Conservation (phyloP, 1,284 basidiomycete genomes). For the Boletus semigastroideus region DNA sequence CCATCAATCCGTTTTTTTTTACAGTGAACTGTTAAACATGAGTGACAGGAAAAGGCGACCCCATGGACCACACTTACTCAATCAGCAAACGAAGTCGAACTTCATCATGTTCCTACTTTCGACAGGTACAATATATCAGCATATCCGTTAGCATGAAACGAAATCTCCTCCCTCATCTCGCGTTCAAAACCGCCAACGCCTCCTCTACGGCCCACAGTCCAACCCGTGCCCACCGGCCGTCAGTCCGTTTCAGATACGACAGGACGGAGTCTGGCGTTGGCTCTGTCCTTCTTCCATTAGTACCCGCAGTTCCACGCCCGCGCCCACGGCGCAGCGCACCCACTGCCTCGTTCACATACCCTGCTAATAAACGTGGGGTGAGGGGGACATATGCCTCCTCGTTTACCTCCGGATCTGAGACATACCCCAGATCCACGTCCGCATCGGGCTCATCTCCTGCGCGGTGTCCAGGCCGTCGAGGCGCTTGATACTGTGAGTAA, state of each 20-base stretch:
- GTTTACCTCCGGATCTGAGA: slow-evolving; percentile 57
- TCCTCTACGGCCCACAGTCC: slow-evolving; percentile 63
- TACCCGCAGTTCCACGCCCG: slow-evolving; percentile 11
- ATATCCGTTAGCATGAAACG: not conserved
- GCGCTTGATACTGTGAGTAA: slow-evolving; percentile 25
- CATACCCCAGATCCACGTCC: slow-evolving; percentile 42
- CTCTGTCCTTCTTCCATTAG: slow-evolving; percentile 1
- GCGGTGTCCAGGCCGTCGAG: slow-evolving; percentile 7
- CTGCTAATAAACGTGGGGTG: slow-evolving; percentile 49
- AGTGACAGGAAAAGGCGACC: too few species aligned
- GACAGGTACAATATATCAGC: not conserved
- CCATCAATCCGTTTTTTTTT: too few species aligned
- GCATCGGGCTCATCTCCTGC: slow-evolving; percentile 11
- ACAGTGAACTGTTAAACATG: too few species aligned
- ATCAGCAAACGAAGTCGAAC: too few species aligned
- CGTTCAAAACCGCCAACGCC: slow-evolving; percentile 39
- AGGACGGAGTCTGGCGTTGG: slow-evolving; percentile 53
- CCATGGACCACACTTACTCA: too few species aligned
- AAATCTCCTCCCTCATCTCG: not conserved
- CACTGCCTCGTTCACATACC: slow-evolving; percentile 48
- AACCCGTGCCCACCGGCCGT: slow-evolving; percentile 63
- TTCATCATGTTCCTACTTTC: too few species aligned
- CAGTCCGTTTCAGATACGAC: slow-evolving; percentile 42
- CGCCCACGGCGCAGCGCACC: slow-evolving; percentile 36
- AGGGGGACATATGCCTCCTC: slow-evolving; percentile 64